Evolutionary conservation across 2,329 filamentous ascomycete species (phyloP).

Genomic region (Capronia coronata): DNA sequence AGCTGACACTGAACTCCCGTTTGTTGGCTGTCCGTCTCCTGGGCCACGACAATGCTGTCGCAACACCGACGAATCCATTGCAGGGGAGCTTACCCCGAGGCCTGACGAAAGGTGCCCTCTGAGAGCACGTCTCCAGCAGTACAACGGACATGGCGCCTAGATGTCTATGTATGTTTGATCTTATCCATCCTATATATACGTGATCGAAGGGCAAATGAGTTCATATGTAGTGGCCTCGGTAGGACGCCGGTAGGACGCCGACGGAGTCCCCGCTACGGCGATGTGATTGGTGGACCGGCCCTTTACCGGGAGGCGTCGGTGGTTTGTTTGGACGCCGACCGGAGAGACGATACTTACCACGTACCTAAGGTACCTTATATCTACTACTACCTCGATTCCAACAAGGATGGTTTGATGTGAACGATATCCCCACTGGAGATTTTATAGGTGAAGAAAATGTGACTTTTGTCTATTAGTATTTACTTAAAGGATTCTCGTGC

Average conservation of each 20-base stretch:
- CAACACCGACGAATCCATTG: not conserved
- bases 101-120: not conserved
- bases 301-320: slow-evolving; percentile 7
- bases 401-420: too few species aligned
- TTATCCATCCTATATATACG: too few species aligned
- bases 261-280: not conserved
- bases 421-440: too few species aligned
- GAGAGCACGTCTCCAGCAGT: not conserved
- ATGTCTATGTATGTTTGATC: too few species aligned
- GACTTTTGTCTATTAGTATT: too few species aligned
- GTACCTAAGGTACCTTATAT: too few species aligned
- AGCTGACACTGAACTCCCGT: slow-evolving; percentile 1
- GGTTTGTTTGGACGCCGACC: slow-evolving; percentile 12
- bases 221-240: not conserved
- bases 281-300: slow-evolving; percentile 4
- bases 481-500: too few species aligned
- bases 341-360: not conserved
- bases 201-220: too few species aligned
- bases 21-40: not conserved
- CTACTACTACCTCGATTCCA: too few species aligned
- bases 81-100: not conserved
- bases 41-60: not conserved
- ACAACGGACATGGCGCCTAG: not conserved
- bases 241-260: not conserved
- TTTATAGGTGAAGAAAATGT: too few species aligned